Evolutionary conservation across 176 grass and related monocot genomes (phyloP), one percentile per base, ranked within the genome.

Genomic region (Oryza glumipatula): DNA sequence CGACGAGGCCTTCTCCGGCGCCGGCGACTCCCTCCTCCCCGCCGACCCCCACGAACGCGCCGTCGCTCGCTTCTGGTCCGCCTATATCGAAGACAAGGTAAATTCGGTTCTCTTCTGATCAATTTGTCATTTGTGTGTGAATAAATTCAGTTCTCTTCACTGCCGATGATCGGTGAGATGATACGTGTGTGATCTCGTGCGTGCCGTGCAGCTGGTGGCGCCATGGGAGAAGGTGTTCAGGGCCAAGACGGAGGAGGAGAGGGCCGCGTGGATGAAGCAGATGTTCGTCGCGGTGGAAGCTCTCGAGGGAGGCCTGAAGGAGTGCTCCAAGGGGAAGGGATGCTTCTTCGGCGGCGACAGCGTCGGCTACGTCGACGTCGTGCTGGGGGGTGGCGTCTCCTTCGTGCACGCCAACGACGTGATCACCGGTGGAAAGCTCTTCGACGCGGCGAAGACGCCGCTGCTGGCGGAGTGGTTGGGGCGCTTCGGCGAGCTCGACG

Each of bases 21-120:
- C 33, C 56, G 70, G 73, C 54, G 63, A 74, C 1, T 19, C 78
- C 0, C 38, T 94, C 44, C 78, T 88, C 38, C 89, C 92, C n/a
- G n/a, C 17, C 12, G 88, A 90, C 13, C 88, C 88, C 12, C 43
- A 86, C 16, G 85, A 86, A 10, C 82, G 90, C 32, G 83, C 90
- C 73, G 17, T 81, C 15, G 88, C 82, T 51, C 77, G 85, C 63
- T 95, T 95, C 70, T 92, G 79, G 93, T 71, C 71, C 0, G 72
- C 74, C 36, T 95, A 83, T 64, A 81, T 90, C 0, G 90, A 95
- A 11, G 75, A 90, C 72, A 90, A 92, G 93, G 93, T 38, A 32
- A 36, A 35, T 35, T 94, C 17, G 9, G 2, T 28, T 73, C 21
- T 54, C 49, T 17, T 54, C 49, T 54, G 49, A 30, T 30, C 30